Evolutionary conservation across 2,329 filamentous ascomycete genomes (phyloP).

Genomic region (Pyricularia sp.): DNA sequence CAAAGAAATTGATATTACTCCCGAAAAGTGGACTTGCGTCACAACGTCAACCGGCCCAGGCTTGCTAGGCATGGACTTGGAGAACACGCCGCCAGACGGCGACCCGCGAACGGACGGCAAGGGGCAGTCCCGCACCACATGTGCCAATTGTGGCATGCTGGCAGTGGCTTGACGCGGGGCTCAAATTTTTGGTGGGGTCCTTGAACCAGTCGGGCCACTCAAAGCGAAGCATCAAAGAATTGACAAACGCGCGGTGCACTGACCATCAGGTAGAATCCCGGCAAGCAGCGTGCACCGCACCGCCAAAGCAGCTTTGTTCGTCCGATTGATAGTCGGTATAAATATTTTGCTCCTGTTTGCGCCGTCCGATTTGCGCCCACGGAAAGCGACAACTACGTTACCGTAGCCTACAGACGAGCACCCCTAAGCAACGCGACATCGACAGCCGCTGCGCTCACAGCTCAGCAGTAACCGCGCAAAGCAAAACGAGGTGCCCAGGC

Average conservation of each 20-base stretch:
- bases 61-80: not conserved
- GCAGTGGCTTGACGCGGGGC: slow-evolving; percentile 1
- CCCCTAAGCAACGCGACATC: not conserved
- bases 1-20: not conserved
- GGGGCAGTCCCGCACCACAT: not conserved
- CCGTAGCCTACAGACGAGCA: not conserved
- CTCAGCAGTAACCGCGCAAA: not conserved
- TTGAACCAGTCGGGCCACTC: not conserved
- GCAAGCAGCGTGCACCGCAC: not conserved
- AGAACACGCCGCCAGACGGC: not conserved
- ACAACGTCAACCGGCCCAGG: not conserved
- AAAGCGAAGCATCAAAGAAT: not conserved
- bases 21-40: slow-evolving; percentile 1
- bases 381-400: not conserved
- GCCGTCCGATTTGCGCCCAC: not conserved
- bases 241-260: not conserved
- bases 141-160: not conserved
- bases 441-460: not conserved
- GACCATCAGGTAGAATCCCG: not conserved
- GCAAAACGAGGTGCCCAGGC: not conserved
- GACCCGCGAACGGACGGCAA: not conserved
- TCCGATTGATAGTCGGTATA: not conserved
- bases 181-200: not conserved
- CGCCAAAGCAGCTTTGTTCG: not conserved
- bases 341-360: not conserved